A percentile compares a stretch with the other conserved stretches of the same genome.
Evolutionary conservation across 306 rosid species (phyloP).

Genomic region (Adenanthera pavonina): DNA sequence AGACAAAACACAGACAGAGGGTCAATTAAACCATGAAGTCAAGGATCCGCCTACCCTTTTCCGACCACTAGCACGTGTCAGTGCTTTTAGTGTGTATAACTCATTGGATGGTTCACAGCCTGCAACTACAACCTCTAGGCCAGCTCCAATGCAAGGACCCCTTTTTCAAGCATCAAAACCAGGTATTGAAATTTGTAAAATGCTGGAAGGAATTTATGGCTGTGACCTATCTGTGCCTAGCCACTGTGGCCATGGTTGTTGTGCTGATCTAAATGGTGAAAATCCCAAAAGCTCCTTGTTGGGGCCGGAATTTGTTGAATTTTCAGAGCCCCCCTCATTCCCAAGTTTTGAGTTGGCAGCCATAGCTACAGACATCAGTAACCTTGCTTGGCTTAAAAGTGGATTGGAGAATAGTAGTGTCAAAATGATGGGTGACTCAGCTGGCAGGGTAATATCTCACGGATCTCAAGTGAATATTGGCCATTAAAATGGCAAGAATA

Average conservation of each 20-base stretch:
- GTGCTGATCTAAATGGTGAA: constrained; percentile 46
- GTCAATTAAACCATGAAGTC: constrained; percentile 51
- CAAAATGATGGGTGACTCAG: constrained; percentile 67
- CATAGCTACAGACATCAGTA: constrained; percentile 87
- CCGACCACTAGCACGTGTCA: constrained; percentile 77
- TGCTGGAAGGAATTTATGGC: constrained; percentile 55
- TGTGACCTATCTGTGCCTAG: constrained; percentile 54
- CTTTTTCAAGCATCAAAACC: constrained; percentile 60
- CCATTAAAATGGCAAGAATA: constrained; percentile 36
- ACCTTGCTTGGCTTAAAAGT: constrained; percentile 96
- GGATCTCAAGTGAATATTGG: constrained; percentile 57
- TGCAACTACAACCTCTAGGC: constrained; percentile 49
- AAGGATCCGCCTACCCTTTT: constrained; percentile 70
- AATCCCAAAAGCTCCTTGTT: constrained; percentile 56
- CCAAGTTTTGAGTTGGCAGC: constrained; percentile 91
- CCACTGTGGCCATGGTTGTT: constrained; percentile 81
- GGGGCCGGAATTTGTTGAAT: constrained; percentile 92
- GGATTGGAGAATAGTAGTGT: constrained; percentile 84
- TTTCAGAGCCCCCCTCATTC: constrained; percentile 71
- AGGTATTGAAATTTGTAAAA: constrained; percentile 60
- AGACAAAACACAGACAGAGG: constrained; percentile 52
- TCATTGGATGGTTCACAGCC: constrained; percentile 58
- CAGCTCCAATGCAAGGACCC: constrained; percentile 73
- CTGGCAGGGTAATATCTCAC: constrained; percentile 55
- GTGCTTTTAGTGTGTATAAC: constrained; percentile 79